Base-by-base conservation (phyloP, 805 yeast species). In the Yarrowia divulgata region DNA sequence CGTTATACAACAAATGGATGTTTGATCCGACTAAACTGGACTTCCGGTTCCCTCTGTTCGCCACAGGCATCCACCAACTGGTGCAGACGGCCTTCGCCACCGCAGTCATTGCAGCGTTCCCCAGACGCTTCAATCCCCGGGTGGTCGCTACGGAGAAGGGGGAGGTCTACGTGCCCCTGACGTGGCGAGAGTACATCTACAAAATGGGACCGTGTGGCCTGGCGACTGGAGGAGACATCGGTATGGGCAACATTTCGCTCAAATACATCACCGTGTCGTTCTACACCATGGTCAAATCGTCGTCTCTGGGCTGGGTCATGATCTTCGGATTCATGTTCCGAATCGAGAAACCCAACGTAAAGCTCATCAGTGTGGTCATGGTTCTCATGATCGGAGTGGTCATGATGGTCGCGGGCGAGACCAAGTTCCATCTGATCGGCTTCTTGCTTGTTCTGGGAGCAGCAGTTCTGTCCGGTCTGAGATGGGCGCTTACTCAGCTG, bases 401-500 rank as follows among this genome's bases (percentile, higher is more conserved):
- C 70, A 83, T 93, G 86, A 95, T 95, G 98, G 94, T 92, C 6
- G 79, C 80, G 0, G 81, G 80, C 23, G 79, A 78, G 69, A 73
- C 79, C 14, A 73, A 77, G 50, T 79, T 78, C 69, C 75, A 75
- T 37, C 67, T 77, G 39, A 70, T 88, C 1, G 98, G 99, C 1
- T 87, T 92, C 29, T 67, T 87, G 1, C 79, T 93, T 35, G 98
- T 94, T 0, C 79, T 95, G 37, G 79, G 85, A 1, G 93, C 97
- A 4, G 87, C 97, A 1, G 84, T 90, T 76, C 84, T 92, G 80
- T 88, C 95, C 16, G 99, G 99, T 0, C 80, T 95, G 66, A 85
- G 99, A 72, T 95, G 99, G 99, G 94, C 97, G 1, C 85, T 93
- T 71, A 93, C 98, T 0, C 98, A 95, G 76, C 77, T 95, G 29